A percentile compares a stretch with the other conserved stretches of the same genome.
Evolutionary conservation across 495 filamentous ascomycete species (phyloP).

Genomic region (Letharia lupina): DNA sequence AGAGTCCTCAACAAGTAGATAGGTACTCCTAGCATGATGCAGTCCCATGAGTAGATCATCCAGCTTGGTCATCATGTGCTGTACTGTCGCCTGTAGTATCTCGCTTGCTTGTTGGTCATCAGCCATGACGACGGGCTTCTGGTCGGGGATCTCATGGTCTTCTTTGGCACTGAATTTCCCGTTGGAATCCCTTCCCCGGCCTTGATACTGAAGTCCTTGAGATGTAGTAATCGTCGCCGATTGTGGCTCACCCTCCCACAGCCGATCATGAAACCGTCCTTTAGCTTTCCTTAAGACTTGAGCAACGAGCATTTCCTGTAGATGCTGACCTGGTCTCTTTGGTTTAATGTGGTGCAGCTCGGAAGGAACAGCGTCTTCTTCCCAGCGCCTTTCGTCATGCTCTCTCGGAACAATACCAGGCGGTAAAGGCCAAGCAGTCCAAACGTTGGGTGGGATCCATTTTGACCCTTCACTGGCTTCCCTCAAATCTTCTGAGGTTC

Average conservation of each 20-base stretch:
- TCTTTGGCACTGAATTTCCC: conserved; percentile 7
- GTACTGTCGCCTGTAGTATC: conserved; percentile 54
- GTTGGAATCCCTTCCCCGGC: neutral
- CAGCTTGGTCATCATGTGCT: conserved; percentile 55
- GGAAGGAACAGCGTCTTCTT: neutral
- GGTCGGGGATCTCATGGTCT: conserved; percentile 18
- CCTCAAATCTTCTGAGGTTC: conserved; percentile 1
- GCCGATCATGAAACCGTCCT: conserved; percentile 44
- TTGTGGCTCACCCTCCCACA: conserved; percentile 24
- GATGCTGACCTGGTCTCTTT: conserved; percentile 41
- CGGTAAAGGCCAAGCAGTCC: conserved; percentile 74
- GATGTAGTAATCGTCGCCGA: neutral
- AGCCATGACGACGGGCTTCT: conserved; percentile 38
- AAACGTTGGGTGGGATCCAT: conserved; percentile 45
- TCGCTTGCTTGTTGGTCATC: conserved; percentile 55
- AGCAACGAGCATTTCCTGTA: conserved; percentile 62
- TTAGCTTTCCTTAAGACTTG: conserved; percentile 54
- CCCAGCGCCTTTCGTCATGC: conserved; percentile 5
- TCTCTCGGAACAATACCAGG: conserved; percentile 41
- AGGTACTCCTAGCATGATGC: conserved; percentile 50
- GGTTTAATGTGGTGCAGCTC: neutral
- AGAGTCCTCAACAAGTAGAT: conserved; percentile 27
- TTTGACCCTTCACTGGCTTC: conserved; percentile 21
- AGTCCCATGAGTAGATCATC: conserved; percentile 59
- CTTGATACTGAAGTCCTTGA: neutral